Evolutionary conservation across 2,329 filamentous ascomycete species (phyloP).

Genomic region (Rugonectria rugulosa): DNA sequence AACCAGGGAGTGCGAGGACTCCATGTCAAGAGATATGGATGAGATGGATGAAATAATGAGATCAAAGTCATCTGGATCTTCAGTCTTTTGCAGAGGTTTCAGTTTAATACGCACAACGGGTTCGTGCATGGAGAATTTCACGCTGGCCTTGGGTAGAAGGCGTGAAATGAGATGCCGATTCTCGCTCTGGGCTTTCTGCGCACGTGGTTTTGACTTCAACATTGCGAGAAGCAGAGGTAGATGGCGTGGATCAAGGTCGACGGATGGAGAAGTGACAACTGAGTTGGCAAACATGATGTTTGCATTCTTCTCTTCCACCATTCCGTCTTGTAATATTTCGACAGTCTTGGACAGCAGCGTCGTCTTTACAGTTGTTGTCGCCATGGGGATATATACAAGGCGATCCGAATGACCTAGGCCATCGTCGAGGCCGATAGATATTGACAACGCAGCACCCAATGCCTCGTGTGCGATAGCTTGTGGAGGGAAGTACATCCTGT

Average conservation of each 20-base stretch:
- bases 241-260: slow-evolving; percentile 92
- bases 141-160: slow-evolving; percentile 90
- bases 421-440: slow-evolving; percentile 91
- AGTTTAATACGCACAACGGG: slow-evolving; percentile 91
- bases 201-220: slow-evolving; percentile 63
- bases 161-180: slow-evolving; percentile 79
- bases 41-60: slow-evolving; percentile 95
- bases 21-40: slow-evolving; percentile 89
- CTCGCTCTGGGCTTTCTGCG: slow-evolving; percentile 47
- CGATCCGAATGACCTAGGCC: slow-evolving; percentile 86
- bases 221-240: slow-evolving; percentile 84
- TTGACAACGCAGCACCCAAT: slow-evolving; percentile 87
- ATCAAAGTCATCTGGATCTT: slow-evolving; percentile 84
- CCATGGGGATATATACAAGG: slow-evolving; percentile 94
- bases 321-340: slow-evolving; percentile 75
- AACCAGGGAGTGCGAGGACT: slow-evolving; percentile 91
- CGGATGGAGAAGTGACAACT: slow-evolving; percentile 92
- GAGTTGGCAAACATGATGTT: slow-evolving; percentile 97
- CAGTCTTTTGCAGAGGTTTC: slow-evolving; percentile 73
- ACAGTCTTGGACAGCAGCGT: slow-evolving; percentile 95
- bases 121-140: slow-evolving; percentile 97
- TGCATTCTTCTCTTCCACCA: slow-evolving; percentile 83
- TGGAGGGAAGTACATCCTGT: slow-evolving; percentile 97
- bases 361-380: slow-evolving; percentile 92
- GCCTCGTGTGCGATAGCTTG: slow-evolving; percentile 96